These are phyloP conservation scores for Wickerhamiella pararugosa DNA, from an alignment of 1,139 yeast species.

Conservation along the genomic window DNA sequence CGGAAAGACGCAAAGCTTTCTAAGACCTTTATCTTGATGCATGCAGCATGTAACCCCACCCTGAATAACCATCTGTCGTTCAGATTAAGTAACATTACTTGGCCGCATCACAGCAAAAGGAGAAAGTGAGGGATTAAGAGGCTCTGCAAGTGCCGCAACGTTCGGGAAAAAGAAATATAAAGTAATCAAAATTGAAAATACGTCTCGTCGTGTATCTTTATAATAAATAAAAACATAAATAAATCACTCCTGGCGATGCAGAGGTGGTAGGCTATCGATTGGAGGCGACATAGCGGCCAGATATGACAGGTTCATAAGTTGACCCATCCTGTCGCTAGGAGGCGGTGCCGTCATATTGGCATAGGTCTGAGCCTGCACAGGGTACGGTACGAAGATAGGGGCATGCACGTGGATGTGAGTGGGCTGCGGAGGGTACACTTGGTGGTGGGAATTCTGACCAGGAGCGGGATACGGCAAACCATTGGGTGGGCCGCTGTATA, in stretches of 20 bases:
- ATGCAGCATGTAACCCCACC: too few relatives aligned
- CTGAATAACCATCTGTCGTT: too few relatives aligned
- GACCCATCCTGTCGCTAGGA: not conserved
- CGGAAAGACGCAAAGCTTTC: too few relatives aligned
- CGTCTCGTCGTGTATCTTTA: too few relatives aligned
- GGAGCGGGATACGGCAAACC: not conserved
- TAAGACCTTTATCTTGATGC: too few relatives aligned
- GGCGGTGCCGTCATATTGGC: slow-evolving; percentile 1
- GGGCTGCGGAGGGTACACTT: not conserved
- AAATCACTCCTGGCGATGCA: not conserved
- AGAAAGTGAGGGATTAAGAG: too few relatives aligned
- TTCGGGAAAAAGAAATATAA: too few relatives aligned
- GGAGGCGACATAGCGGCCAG: slow-evolving; percentile 2
- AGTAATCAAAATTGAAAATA: not conserved
- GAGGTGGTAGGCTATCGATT: not conserved
- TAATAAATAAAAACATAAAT: not conserved
- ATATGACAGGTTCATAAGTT: slow-evolving; percentile 3
- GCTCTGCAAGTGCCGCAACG: too few relatives aligned
- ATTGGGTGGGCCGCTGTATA: not conserved
- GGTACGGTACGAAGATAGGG: slow-evolving; percentile 2
- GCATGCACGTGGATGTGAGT: slow-evolving; percentile 6
- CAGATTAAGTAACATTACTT: too few relatives aligned
- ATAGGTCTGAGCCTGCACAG: not conserved
- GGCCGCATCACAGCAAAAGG: too few relatives aligned
- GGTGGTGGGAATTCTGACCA: not conserved